Evolutionary conservation across 805 yeast genomes (phyloP).

Genomic region (Ogataea angusta): DNA sequence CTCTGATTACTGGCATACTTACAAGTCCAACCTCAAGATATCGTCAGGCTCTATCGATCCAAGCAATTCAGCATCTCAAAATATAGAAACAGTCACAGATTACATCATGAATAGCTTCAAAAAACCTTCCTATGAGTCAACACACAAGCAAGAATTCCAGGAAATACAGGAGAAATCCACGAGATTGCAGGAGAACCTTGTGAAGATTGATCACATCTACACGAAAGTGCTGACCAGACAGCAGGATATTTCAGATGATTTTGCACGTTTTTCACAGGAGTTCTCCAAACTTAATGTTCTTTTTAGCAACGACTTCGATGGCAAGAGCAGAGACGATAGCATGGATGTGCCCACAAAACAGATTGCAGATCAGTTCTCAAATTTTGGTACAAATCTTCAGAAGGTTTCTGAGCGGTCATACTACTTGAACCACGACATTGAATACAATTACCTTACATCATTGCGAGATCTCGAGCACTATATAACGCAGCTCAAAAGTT

Average conservation of each 20-base stretch:
- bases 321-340: conserved; percentile 24
- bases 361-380: conserved; percentile 32
- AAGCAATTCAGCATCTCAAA: conserved; percentile 23
- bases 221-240: conserved; percentile 69
- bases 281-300: conserved; percentile 56
- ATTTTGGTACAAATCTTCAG: conserved; percentile 40
- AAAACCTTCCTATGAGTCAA: conserved; percentile 54
- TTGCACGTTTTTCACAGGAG: conserved; percentile 66
- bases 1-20: conserved; percentile 65
- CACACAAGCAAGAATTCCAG: conserved; percentile 67
- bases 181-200: conserved; percentile 78
- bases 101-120: conserved; percentile 92
- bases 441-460: conserved; percentile 77
- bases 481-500: conserved; percentile 56
- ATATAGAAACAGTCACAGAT: conserved; percentile 80
- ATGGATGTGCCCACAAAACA: conserved; percentile 20
- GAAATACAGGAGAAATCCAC: conserved; percentile 81
- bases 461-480: conserved; percentile 86
- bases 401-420: conserved; percentile 29
- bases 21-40: conserved; percentile 52
- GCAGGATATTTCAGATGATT: conserved; percentile 69
- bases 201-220: conserved; percentile 75
- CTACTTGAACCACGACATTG: conserved; percentile 46
- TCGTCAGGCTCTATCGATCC: conserved; percentile 24
- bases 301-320: conserved; percentile 33